These are phyloP conservation scores for Saturnispora dispora DNA, from an alignment of 805 yeast species.

Conservation along the genomic window DNA sequence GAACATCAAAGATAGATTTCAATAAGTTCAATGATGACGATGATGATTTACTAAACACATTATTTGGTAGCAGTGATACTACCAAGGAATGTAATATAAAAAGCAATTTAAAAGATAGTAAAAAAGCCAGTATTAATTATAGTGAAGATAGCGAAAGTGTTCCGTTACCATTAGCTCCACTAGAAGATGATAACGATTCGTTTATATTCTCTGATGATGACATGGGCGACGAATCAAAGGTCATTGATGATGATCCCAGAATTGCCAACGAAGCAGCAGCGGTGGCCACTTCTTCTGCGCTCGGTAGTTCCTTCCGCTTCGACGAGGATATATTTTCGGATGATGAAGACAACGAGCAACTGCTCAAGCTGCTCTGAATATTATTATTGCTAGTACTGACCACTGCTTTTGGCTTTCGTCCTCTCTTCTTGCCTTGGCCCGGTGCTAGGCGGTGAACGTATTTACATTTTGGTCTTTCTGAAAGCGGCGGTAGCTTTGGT, in stretches of 20 bases:
- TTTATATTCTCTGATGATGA: not conserved
- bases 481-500: conserved; percentile 24
- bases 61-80: not conserved
- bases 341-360: conserved; percentile 9
- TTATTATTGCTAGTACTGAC: not conserved
- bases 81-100: not conserved
- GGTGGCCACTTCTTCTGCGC: not conserved
- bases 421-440: conserved; percentile 13
- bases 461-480: conserved; percentile 19
- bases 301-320: not conserved
- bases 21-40: conserved; percentile 8
- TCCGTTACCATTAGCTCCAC: not conserved
- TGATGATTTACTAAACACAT: conserved; percentile 2
- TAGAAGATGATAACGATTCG: not conserved
- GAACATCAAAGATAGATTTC: not conserved
- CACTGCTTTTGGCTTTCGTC: conserved; percentile 9
- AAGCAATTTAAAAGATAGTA: not conserved
- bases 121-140: not conserved
- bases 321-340: conserved; percentile 12
- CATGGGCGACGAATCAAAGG: not conserved
- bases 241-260: not conserved
- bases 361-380: conserved; percentile 3
- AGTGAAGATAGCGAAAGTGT: not conserved
- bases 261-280: not conserved
- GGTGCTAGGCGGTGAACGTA: conserved; percentile 12